Evolutionary conservation across 768 basidiomycete genomes (phyloP), one percentile per base, ranked within the genome.

Genomic region (Xerocomus potaroensis): DNA sequence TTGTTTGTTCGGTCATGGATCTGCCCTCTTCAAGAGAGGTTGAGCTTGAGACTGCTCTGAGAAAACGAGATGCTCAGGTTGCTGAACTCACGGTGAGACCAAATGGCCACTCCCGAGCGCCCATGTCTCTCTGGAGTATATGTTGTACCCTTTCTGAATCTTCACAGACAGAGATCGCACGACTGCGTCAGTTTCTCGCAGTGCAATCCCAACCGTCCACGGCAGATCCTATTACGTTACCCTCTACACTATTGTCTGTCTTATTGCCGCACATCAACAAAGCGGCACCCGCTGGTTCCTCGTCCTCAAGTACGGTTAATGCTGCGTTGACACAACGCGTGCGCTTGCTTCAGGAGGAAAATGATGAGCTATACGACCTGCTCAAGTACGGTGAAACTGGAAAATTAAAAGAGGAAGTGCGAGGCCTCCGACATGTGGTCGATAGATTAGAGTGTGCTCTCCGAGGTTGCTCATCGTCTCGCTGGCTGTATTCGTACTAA

Each of bases 301-400:
- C 72, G 21, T 50, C 55, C 41, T 69, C 75, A 10, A 77, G 73
- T 52, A 84, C 84, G 1, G 83, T 87, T 26, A 69, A 78, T 31
- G 72, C 81, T n/a, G 89, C 89, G 0, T 74, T 92, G 47, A 84
- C 79, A 0, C 88, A 91, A 58, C 75, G 87, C 38, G 77, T 79
- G 22, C 79, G 79, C 39, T 65, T 83, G 15, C 69, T 92, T 9
- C 90, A 92, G 61, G 84, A 90, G 46, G 90, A 92, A 65, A 92
- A 92, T 49, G 88, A 92, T 54, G 90, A 92, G 53, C 64, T 92
- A 15, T 92, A 91, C 61, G 78, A 81, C 40, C 68, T 91, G 9
- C 67, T 92, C 45, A 84, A 80, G 62, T 72, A 72, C 21, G 79
- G 84, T 32, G 89, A 92, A 66, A 85, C 86, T 0, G 89, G 88